Evolutionary conservation across 129 eudicot genomes (phyloP), one percentile per base, ranked within the genome.

Genomic region (Mikania micrantha): DNA sequence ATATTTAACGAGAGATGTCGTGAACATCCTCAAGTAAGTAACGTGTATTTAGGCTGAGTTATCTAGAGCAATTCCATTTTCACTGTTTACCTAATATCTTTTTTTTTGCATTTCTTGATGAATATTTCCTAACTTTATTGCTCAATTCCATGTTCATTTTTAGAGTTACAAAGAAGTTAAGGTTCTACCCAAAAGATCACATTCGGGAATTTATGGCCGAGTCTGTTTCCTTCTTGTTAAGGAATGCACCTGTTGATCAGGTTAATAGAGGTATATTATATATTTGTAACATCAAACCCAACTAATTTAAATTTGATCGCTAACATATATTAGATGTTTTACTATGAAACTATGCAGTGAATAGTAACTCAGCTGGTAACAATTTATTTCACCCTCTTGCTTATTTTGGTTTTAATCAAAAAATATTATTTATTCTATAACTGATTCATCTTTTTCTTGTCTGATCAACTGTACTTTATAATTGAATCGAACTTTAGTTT

Each of bases 131-230:
- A 38, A 64, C 13, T 5, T 21, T 24, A 10, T 24, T 25, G 54
- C 25, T 22, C 25, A 62, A 31, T 20, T 70, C 11, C 17, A 16
- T 60, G 39, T 47, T 22, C 21, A 35, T 49, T 21, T 47, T 19
- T 79, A 91, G 96, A 67, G 80, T 77, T 34, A 86, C 96, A 54
- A 64, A 70, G 38, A 84, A 80, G 63, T 62, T 93, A 70, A 77
- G 96, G 77, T 93, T 84, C 75, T 88, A 88, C 59, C 85, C 77
- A 0, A 86, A 83, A 71, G 92, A 88, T 57, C 84, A 88, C 77
- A 74, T 93, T 25, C 98, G 84, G 56, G 91, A 88, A 75, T 86
- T 86, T 68, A 83, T 86, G 98, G 95, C 96, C 2, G 87, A 86
- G 53, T 83, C 96, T 3, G 75, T 81, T 5, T 86, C 96, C 27